Base-by-base conservation (phyloP, 2,329 filamentous ascomycete species). In the Blastomyces parvus region DNA sequence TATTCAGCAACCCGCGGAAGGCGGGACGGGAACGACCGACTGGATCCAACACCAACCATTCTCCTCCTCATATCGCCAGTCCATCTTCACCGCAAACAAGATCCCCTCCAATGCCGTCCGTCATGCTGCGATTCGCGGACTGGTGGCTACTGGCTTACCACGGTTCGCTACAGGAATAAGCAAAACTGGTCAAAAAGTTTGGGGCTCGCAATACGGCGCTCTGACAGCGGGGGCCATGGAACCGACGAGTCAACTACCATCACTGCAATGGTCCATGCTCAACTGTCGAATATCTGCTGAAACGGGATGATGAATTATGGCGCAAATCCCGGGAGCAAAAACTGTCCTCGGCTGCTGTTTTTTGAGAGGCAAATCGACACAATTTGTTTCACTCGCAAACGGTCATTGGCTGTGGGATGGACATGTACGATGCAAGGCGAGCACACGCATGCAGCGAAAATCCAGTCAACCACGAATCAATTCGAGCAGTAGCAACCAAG, bases 391-490 rank as follows among this genome's bases (percentile, higher is more conserved):
- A 30, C 44, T 46, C 17, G 30, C 52, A 55, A 55, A 55, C 33
- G 17, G 27, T n/a, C 30, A 61, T 61, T 61, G 48, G 48, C 46
- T 56, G 17, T 44, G 50, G 33, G 22, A 36, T 40, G 52, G 59
- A 40, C 44, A 50, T 44, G 58, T 33, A 60, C 19, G 22, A 52
- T 62, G 60, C 52, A 56, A 62, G 60, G 25, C 50, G 50, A 55
- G 9, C 40, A 27, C 56, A 52, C 60, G 48, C 60, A 62, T 62
- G 60, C 60, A 57, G 60, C 36, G 36, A 62, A 36, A 62, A 56
- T 57, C 50, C 36, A 5, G 44, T 27, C 36, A 62, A 38, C 5
- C 60, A 55, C 60, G 48, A 62, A 61, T 50, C 46, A 42, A 38
- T 42, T 8, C 59, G n/a, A 61, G 48, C 46, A 17, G 8, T 36